Conservation (phyloP, 2,329 filamentous ascomycete species). For the Cladosporium sp. region DNA sequence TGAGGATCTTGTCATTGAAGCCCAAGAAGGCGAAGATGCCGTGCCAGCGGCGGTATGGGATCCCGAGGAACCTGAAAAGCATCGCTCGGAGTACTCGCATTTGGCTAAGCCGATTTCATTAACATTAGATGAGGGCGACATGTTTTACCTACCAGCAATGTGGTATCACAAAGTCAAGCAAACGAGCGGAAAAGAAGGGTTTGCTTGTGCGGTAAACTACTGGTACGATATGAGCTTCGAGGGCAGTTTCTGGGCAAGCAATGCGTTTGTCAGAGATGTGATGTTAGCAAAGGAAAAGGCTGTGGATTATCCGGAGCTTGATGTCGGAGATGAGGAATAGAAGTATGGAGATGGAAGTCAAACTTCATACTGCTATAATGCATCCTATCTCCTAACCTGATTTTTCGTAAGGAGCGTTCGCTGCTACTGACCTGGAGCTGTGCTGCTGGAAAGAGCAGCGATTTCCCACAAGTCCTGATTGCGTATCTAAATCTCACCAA, state of each 20-base stretch:
- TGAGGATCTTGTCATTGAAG: constrained; percentile 27
- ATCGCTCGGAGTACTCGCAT: constrained; percentile 55
- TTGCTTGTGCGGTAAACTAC: constrained; percentile 77
- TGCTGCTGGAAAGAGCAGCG: too few relatives aligned
- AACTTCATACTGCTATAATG: too few relatives aligned
- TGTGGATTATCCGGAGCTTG: constrained; percentile 23
- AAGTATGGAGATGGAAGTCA: too few relatives aligned
- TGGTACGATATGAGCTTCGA: constrained; percentile 82
- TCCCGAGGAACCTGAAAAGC: constrained; percentile 54
- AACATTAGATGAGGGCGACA: constrained; percentile 67
- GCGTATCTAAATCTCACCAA: too few relatives aligned
- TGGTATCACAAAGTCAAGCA: constrained; percentile 86
- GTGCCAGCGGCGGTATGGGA: constrained; percentile 74
- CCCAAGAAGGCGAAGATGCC: constrained; percentile 36
- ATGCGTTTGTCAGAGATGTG: constrained; percentile 45
- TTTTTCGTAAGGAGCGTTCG: too few relatives aligned
- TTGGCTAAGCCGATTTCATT: constrained; percentile 61
- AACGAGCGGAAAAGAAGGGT: constrained; percentile 61
- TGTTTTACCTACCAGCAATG: constrained; percentile 76
- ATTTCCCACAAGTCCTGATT: too few relatives aligned
- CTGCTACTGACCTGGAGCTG: too few relatives aligned
- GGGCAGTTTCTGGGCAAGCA: constrained; percentile 62
- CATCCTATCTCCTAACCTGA: too few relatives aligned
- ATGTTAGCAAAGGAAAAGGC: constrained; percentile 13
- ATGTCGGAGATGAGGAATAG: neutral